These are phyloP conservation scores for Corynespora cassiicola DNA, from an alignment of 2,329 filamentous ascomycete species.

Conservation along the genomic window DNA sequence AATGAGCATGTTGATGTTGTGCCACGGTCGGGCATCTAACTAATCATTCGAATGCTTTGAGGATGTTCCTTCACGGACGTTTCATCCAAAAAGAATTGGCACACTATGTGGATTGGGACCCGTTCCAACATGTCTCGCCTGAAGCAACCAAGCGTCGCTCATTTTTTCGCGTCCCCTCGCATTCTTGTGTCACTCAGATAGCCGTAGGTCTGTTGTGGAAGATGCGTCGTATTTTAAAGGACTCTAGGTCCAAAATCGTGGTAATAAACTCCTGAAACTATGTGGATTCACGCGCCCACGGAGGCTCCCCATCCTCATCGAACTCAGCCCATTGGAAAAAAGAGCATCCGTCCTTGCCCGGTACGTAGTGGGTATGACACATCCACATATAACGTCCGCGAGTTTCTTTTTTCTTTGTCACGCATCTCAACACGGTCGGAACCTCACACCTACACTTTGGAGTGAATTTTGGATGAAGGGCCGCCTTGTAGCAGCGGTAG, in stretches of 20 bases:
- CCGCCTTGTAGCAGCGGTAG: slow-evolving; percentile 83
- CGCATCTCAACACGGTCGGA: slow-evolving; percentile 74
- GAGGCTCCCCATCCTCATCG: slow-evolving; percentile 78
- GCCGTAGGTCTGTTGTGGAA: neutral
- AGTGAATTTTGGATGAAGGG: slow-evolving; percentile 77
- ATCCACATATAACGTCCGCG: slow-evolving; percentile 90
- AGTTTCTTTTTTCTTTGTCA: slow-evolving; percentile 78
- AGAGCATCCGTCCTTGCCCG: slow-evolving; percentile 60
- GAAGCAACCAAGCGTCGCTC: neutral
- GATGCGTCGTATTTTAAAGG: neutral
- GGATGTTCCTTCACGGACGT: no score
- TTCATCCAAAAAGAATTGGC: no score
- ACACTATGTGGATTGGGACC: no score
- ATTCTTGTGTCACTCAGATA: neutral
- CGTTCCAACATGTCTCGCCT: no score
- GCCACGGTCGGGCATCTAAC: no score
- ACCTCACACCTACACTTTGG: slow-evolving; percentile 79
- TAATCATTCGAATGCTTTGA: no score
- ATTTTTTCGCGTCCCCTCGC: neutral
- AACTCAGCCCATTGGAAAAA: slow-evolving; percentile 42
- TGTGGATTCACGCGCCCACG: slow-evolving; percentile 54
- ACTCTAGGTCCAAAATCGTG: neutral
- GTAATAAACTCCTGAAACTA: neutral
- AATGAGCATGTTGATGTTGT: no score
- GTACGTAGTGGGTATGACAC: slow-evolving; percentile 79